Evolutionary conservation across 208 protist genomes (phyloP).

Genomic region (Phytomonas francai): DNA sequence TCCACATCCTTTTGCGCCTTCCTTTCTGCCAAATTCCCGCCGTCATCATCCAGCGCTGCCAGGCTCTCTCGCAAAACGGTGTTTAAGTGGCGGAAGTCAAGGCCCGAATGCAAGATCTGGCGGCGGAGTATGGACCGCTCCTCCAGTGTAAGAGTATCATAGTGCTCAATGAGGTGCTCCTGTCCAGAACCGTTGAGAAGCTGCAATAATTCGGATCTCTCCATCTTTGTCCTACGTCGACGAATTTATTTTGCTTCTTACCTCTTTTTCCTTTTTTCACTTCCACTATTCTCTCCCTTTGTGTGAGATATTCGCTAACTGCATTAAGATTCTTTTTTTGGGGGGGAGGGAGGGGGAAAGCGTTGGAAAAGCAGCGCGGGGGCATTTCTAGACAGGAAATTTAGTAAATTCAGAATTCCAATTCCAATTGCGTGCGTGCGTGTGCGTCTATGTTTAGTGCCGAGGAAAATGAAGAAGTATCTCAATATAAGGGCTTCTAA

Average conservation of each 20-base stretch:
- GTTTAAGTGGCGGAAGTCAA: conserved; percentile 22
- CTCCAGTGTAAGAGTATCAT: conserved; percentile 17
- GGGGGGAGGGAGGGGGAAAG: too few relatives aligned
- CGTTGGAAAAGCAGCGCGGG: too few relatives aligned
- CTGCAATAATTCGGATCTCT: conserved; percentile 18
- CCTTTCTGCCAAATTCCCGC: too few relatives aligned
- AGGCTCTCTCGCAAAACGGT: conserved; percentile 28
- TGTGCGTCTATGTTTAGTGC: background rate
- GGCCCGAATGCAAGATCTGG: conserved; percentile 13
- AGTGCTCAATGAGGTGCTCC: conserved; percentile 36
- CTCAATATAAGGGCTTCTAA: background rate
- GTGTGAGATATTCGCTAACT: too few relatives aligned
- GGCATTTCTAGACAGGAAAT: too few relatives aligned
- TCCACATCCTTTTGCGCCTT: conserved; percentile 9
- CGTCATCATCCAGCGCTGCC: conserved; percentile 5
- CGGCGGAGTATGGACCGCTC: conserved; percentile 18
- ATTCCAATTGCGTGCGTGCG: background rate
- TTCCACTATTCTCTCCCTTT: background rate
- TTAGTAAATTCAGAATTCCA: background rate
- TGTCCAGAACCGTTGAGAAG: conserved; percentile 28
- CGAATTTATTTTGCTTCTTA: conserved; percentile 4
- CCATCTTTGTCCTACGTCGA: conserved; percentile 2
- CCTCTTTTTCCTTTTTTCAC: conserved; percentile 7
- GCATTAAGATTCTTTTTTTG: too few relatives aligned
- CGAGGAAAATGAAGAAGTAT: background rate